Evolutionary conservation across 805 yeast species (phyloP).

Genomic region (Metschnikowia noctiluminum): DNA sequence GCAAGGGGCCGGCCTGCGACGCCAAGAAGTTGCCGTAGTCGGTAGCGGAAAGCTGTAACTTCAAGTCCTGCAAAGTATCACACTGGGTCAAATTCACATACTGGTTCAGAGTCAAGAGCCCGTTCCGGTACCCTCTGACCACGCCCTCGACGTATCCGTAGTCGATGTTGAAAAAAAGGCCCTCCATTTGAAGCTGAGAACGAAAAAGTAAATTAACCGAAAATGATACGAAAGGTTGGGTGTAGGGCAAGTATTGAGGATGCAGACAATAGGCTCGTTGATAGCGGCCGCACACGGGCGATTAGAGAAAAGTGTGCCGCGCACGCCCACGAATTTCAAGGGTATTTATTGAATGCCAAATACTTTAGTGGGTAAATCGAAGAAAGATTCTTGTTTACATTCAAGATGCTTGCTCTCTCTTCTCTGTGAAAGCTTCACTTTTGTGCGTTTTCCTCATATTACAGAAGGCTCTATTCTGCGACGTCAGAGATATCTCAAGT

Average conservation of each 20-base stretch:
- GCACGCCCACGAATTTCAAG: neutral
- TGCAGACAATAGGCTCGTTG: neutral
- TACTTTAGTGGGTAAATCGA: too few species aligned
- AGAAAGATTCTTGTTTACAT: too few species aligned
- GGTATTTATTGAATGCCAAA: too few species aligned
- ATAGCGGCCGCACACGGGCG: neutral
- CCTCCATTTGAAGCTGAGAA: slow-evolving; percentile 62
- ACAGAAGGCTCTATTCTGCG: too few species aligned
- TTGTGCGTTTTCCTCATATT: too few species aligned
- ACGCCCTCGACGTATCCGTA: slow-evolving; percentile 91
- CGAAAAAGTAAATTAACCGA: neutral
- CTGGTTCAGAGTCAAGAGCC: slow-evolving; percentile 71
- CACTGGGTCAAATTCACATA: slow-evolving; percentile 94
- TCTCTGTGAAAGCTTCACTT: too few species aligned
- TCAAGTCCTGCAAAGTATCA: slow-evolving; percentile 90
- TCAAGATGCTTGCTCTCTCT: too few species aligned
- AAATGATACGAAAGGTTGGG: neutral
- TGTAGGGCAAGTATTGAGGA: neutral
- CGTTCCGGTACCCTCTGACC: slow-evolving; percentile 90
- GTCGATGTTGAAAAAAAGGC: slow-evolving; percentile 85
- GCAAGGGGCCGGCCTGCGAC: slow-evolving; percentile 75
- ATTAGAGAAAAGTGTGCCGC: neutral
- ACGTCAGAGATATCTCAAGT: too few species aligned
- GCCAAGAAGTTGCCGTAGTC: slow-evolving; percentile 92
- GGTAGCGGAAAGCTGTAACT: slow-evolving; percentile 89